A percentile compares a stretch with the other conserved stretches of the same genome.
phyloP scores from a whole-genome alignment of 306 rosid species.

The Abrus pulchellus region DNA sequence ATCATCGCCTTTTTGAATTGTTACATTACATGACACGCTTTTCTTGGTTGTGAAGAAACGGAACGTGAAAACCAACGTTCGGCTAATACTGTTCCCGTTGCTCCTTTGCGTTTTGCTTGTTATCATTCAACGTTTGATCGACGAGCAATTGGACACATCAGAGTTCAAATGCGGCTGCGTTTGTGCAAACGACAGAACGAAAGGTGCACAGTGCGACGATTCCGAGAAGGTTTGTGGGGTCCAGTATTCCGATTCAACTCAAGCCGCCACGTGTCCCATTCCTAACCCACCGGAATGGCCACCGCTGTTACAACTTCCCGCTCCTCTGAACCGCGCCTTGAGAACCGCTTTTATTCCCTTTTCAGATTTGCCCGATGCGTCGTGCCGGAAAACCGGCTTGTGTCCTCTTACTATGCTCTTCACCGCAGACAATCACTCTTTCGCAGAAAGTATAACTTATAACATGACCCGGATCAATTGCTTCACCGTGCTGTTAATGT shows the following conservation, averaged over 20 bases:
- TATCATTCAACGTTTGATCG: constrained; percentile 55
- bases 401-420: constrained; percentile 75
- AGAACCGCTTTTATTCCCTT: constrained; percentile 46
- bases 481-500: neutral
- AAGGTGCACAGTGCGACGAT: constrained; percentile 49
- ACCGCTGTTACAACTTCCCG: constrained; percentile 78
- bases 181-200: constrained; percentile 25
- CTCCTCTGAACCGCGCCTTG: constrained; percentile 58
- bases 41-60: constrained; percentile 66
- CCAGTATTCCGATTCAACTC: constrained; percentile 56
- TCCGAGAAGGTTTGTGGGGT: constrained; percentile 66
- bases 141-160: constrained; percentile 53
- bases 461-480: too few species aligned
- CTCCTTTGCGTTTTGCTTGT: constrained; percentile 61
- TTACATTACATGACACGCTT: neutral
- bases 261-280: constrained; percentile 57
- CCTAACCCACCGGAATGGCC: constrained; percentile 78
- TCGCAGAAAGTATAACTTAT: constrained; percentile 58
- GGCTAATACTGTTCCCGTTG: constrained; percentile 64
- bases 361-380: constrained; percentile 60
- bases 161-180: constrained; percentile 65
- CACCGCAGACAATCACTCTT: constrained; percentile 70
- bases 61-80: constrained; percentile 66
- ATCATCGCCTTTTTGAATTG: neutral
- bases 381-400: constrained; percentile 58